Evolutionary conservation across 1,284 basidiomycete species (phyloP).

Genomic region (Marasmius tenuissimus): DNA sequence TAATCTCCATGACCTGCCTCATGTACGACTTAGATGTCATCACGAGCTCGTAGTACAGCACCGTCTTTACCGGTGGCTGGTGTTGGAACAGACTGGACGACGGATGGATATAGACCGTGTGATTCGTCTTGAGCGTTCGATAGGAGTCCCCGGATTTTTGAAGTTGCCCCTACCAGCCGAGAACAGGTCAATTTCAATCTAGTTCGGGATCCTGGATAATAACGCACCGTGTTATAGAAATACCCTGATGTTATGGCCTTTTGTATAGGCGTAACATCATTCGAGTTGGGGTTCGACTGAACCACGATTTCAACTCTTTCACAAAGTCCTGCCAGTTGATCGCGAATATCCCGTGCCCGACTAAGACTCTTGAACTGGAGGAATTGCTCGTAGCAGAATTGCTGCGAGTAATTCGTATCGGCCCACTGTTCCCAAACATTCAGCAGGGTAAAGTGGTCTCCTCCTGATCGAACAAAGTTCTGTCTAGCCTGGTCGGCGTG

Average conservation of each 20-base stretch:
- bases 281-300: constrained; percentile 83
- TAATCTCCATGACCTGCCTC: constrained; percentile 97
- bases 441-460: constrained; percentile 95
- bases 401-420: constrained; percentile 93
- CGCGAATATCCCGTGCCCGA: constrained; percentile 93
- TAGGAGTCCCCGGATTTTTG: constrained; percentile 94
- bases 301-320: constrained; percentile 96
- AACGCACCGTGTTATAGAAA: constrained; percentile 91
- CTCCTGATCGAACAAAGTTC: constrained; percentile 94
- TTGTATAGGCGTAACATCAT: constrained; percentile 91
- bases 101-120: constrained; percentile 96
- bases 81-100: constrained; percentile 94
- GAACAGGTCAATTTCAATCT: neutral
- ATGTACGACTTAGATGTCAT: constrained; percentile 88
- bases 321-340: constrained; percentile 93
- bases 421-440: constrained; percentile 99
- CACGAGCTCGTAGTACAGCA: constrained; percentile 94
- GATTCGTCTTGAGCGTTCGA: constrained; percentile 91
- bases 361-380: constrained; percentile 95
- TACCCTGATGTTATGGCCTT: constrained; percentile 95
- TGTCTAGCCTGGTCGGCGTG: constrained; percentile 96
- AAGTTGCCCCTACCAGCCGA: constrained; percentile 63
- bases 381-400: constrained; percentile 96
- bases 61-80: constrained; percentile 88
- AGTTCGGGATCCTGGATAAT: neutral